Evolutionary conservation across 2,329 filamentous ascomycete species (phyloP).

Genomic region (Arthroderma uncinatum): DNA sequence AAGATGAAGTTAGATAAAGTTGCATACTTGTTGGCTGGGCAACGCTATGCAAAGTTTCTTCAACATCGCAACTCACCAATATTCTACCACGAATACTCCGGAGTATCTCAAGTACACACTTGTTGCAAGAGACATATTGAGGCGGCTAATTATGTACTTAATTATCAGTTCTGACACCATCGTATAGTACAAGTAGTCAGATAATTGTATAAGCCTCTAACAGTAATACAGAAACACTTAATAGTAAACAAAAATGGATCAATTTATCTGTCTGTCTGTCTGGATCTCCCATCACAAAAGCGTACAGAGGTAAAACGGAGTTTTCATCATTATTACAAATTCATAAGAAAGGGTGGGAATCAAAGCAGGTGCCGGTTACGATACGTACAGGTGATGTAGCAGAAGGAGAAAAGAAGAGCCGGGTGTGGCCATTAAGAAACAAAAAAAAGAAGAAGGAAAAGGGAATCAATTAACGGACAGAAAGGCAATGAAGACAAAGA

Average conservation of each 20-base stretch:
- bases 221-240: neutral
- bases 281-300: neutral
- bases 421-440: neutral
- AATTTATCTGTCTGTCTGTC: neutral
- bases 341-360: neutral
- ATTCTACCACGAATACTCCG: too few species aligned
- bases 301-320: neutral
- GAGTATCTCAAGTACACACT: too few species aligned
- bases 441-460: neutral
- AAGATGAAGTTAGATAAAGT: neutral
- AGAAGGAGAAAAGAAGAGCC: neutral
- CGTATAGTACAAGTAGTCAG: too few species aligned
- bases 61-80: too few species aligned
- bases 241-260: neutral
- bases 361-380: neutral
- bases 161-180: too few species aligned
- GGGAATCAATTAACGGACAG: neutral
- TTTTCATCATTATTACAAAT: slow-evolving; percentile 4
- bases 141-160: too few species aligned
- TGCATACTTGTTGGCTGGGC: neutral
- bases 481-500: neutral
- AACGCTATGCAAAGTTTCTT: neutral
- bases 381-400: neutral
- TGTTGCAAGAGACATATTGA: too few species aligned
- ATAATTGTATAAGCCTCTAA: too few species aligned